These are phyloP conservation scores for Handroanthus guayacan DNA, from an alignment of 257 asterid genomes.

Conservation along the genomic window DNA sequence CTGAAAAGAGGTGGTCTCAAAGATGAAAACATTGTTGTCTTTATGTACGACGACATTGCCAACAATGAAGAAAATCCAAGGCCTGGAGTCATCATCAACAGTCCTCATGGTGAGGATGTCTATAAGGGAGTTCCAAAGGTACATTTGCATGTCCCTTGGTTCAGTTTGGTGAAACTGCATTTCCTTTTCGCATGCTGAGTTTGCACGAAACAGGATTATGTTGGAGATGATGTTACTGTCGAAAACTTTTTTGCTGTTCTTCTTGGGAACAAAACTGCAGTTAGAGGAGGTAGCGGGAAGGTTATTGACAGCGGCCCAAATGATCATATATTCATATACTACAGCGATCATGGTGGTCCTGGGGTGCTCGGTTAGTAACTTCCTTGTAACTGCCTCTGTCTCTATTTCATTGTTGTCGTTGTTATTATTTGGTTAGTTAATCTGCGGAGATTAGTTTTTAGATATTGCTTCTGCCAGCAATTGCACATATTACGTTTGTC, in stretches of 20 bases:
- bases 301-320: slow-evolving; percentile 88
- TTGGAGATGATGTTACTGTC: slow-evolving; percentile 83
- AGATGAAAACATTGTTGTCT: slow-evolving; percentile 89
- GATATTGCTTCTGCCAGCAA: background rate
- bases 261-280: slow-evolving; percentile 87
- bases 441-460: background rate
- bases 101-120: slow-evolving; percentile 89
- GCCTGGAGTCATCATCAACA: slow-evolving; percentile 89
- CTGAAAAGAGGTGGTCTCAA: slow-evolving; percentile 87
- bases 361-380: slow-evolving; percentile 88
- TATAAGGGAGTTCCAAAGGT: slow-evolving; percentile 98
- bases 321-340: slow-evolving; percentile 86
- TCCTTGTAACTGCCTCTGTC: background rate
- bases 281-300: slow-evolving; percentile 92
- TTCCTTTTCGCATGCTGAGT: slow-evolving; percentile 29
- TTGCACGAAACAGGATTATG: slow-evolving; percentile 77
- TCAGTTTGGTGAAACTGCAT: slow-evolving; percentile 16
- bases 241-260: slow-evolving; percentile 83
- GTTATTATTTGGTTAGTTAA: background rate
- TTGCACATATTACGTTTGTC: background rate
- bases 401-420: background rate
- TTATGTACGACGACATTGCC: slow-evolving; percentile 98
- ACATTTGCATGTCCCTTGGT: slow-evolving; percentile 19
- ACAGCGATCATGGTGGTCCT: slow-evolving; percentile 95
- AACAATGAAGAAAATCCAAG: slow-evolving; percentile 81